These are phyloP conservation scores for Rhododendron kiyosumense DNA, from an alignment of 148 eudicot species.

Conservation along the genomic window DNA sequence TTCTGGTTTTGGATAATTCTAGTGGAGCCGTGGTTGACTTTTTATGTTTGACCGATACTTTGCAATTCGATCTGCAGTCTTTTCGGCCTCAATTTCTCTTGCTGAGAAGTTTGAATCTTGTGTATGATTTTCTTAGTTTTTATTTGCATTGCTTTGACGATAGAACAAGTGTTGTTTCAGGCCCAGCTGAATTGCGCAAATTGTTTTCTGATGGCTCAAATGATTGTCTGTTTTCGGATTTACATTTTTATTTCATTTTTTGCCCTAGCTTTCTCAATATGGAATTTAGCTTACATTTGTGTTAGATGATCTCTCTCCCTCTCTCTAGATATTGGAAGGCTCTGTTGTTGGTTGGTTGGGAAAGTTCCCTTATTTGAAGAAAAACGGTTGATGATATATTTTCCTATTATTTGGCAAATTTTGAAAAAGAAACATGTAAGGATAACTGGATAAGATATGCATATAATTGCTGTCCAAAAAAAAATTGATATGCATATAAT, in stretches of 20 bases:
- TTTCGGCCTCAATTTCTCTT: neutral
- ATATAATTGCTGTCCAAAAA: neutral
- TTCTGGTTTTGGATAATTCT: neutral
- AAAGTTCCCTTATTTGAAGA: neutral
- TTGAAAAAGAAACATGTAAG: neutral
- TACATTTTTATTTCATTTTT: neutral
- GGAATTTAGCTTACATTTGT: neutral
- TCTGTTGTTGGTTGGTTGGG: slow-evolving; percentile 2
- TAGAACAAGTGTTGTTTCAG: neutral
- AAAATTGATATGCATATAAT: neutral
- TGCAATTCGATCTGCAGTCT: neutral
- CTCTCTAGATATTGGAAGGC: neutral
- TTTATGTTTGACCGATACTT: neutral
- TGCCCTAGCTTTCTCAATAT: neutral
- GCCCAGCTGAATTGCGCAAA: neutral
- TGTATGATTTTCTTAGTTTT: neutral
- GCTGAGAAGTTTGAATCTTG: neutral
- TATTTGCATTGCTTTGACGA: neutral
- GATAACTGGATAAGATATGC: neutral
- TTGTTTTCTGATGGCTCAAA: neutral
- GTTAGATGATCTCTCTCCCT: neutral
- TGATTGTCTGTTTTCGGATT: neutral
- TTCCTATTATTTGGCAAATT: slow-evolving; percentile 6
- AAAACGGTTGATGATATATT: neutral
- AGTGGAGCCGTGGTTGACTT: neutral